These are phyloP conservation scores for Carex cristatella DNA, from an alignment of 176 grass and related monocot genomes.

Conservation along the genomic window DNA sequence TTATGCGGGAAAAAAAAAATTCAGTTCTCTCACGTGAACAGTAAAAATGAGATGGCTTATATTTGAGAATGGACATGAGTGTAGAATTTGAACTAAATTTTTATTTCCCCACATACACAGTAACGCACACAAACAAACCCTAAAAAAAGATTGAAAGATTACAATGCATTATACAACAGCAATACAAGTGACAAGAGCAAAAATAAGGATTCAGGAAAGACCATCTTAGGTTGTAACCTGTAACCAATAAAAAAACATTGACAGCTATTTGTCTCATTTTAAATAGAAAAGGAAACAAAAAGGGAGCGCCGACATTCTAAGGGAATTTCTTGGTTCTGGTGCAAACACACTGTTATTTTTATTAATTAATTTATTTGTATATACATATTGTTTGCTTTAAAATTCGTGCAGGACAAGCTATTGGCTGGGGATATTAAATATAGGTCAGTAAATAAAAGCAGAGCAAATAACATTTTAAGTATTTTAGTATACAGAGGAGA, in stretches of 20 bases:
- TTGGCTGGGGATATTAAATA: neutral
- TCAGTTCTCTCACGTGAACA: no score
- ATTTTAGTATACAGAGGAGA: neutral
- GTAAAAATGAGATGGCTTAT: no score
- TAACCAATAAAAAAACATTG: neutral
- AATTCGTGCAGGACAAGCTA: neutral
- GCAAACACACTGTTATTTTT: neutral
- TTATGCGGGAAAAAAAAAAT: no score
- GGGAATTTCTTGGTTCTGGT: slow-evolving; percentile 7
- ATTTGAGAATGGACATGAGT: no score
- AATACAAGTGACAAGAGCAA: neutral
- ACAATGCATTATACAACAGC: neutral
- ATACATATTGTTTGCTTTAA: no score
- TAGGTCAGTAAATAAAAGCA: neutral
- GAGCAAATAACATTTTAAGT: neutral
- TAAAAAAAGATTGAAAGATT: neutral
- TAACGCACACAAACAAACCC: no score
- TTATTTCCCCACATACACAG: no score
- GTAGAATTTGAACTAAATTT: no score
- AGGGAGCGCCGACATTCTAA: neutral
- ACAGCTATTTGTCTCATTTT: neutral
- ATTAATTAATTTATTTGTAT: neutral
- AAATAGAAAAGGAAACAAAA: neutral
- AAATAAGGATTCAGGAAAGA: neutral
- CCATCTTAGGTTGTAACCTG: neutral